A percentile compares a stretch with the other conserved stretches of the same genome.
phyloP scores from a whole-genome alignment of 345 rosid species.

The Gossypium ekmanianum region DNA sequence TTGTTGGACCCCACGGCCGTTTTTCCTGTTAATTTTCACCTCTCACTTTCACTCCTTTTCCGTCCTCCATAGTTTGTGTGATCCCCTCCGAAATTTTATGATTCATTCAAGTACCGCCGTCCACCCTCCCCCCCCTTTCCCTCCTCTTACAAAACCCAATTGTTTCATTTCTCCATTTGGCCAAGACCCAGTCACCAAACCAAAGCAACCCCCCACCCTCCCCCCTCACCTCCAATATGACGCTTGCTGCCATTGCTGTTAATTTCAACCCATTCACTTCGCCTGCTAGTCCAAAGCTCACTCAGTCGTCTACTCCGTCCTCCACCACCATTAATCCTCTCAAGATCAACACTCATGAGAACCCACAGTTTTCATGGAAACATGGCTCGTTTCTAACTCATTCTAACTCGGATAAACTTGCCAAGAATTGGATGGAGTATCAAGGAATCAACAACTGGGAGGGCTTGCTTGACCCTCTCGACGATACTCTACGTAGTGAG shows the following conservation, averaged over 20 bases:
- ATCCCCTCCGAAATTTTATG: background rate
- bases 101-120: conserved; percentile 5
- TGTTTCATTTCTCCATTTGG: background rate
- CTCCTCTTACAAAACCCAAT: background rate
- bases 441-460: conserved; percentile 59
- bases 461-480: conserved; percentile 60
- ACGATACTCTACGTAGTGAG: conserved; percentile 45
- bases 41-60: background rate
- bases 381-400: background rate
- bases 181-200: background rate
- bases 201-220: background rate
- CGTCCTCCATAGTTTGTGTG: background rate
- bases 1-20: conserved; percentile 13
- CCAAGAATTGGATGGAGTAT: conserved; percentile 46
- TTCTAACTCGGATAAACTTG: conserved; percentile 23
- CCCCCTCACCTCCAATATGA: background rate
- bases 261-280: conserved; percentile 11
- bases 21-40: background rate
- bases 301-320: background rate
- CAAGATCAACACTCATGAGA: background rate
- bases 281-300: background rate
- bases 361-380: conserved; percentile 10
- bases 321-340: background rate
- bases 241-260: background rate
- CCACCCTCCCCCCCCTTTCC: background rate